Evolutionary conservation across 805 yeast genomes (phyloP), one percentile per base, ranked within the genome.

Genomic region (Kodamaea lidongshanica): DNA sequence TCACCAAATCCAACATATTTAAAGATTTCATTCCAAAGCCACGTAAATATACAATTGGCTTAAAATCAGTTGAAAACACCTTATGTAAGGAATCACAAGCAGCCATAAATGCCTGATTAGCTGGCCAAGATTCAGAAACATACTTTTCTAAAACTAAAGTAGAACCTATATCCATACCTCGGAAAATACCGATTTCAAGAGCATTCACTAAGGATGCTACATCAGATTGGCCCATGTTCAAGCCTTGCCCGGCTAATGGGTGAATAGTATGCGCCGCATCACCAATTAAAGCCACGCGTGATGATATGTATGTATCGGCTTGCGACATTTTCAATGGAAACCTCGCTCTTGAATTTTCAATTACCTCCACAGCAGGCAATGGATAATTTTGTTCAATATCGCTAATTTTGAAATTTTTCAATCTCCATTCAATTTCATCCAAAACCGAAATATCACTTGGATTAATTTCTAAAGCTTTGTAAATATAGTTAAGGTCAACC

Each of bases 251-350:
- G 4, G 96, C 96, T 37, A 92, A 66, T 3, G 98, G 98, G 53
- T 92, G 97, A 1, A 95, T 85, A 0, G 96, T 81, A 46, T 92
- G 98, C 0, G 97, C 97, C 1, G 98, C 97, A 57, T 92, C 98
- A 15, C 98, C 98, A 7, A 89, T 83, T n/a, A 92, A 61, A 0
- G 96, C 97, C 17, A 89, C 70, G 42, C 97, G 67, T 3, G 83
- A 88, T 2, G 75, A 75, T 12, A 85, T 76, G 51, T 92, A 92
- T 1, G 82, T 72, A 48, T 92, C 97, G 3, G 95, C 94, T 50
- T 92, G 96, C 12, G 87, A 77, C 61, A 89, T 57, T 43, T 79
- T 78, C 41, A 92, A 64, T 13, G 98, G 98, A 64, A 92, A 92
- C 27, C 81, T 68, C 0, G 95, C 97, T 38, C 95, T 69, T 3